Evolutionary conservation across 2,329 filamentous ascomycete genomes (phyloP).

Genomic region (Myriosclerotinia scirpicola): DNA sequence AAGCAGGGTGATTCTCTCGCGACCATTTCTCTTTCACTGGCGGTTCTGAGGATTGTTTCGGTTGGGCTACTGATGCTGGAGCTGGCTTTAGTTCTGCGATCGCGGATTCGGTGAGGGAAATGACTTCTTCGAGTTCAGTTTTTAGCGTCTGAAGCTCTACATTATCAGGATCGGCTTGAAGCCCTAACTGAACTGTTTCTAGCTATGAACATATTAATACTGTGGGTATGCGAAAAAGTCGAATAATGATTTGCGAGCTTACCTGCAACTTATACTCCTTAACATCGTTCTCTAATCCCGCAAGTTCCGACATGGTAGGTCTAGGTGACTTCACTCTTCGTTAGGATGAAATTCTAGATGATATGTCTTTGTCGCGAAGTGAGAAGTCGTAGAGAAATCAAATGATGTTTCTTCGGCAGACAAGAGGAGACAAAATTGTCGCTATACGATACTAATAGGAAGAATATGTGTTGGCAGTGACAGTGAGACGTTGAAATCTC

Average conservation of each 20-base stretch:
- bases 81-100: slow-evolving; percentile 71
- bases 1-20: slow-evolving; percentile 76
- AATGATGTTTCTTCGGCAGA: not conserved
- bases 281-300: slow-evolving; percentile 47
- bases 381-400: not conserved
- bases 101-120: slow-evolving; percentile 74
- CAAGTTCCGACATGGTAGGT: slow-evolving; percentile 34
- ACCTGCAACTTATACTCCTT: slow-evolving; percentile 62
- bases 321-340: not conserved
- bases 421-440: not conserved
- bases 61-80: slow-evolving; percentile 36
- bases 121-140: slow-evolving; percentile 77
- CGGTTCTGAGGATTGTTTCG: slow-evolving; percentile 48
- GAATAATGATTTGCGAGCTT: slow-evolving; percentile 24
- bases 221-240: not conserved
- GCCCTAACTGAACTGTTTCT: slow-evolving; percentile 71
- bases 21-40: slow-evolving; percentile 73
- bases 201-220: slow-evolving; percentile 52
- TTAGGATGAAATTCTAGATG: not conserved
- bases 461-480: slow-evolving; percentile 2
- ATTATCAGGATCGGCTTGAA: slow-evolving; percentile 79
- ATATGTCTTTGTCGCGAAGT: not conserved
- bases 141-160: slow-evolving; percentile 74
- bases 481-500: not conserved
- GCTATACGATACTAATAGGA: not conserved